phyloP scores from a whole-genome alignment of 2,329 filamentous ascomycete genomes.

The Cyanodermella asteris region DNA sequence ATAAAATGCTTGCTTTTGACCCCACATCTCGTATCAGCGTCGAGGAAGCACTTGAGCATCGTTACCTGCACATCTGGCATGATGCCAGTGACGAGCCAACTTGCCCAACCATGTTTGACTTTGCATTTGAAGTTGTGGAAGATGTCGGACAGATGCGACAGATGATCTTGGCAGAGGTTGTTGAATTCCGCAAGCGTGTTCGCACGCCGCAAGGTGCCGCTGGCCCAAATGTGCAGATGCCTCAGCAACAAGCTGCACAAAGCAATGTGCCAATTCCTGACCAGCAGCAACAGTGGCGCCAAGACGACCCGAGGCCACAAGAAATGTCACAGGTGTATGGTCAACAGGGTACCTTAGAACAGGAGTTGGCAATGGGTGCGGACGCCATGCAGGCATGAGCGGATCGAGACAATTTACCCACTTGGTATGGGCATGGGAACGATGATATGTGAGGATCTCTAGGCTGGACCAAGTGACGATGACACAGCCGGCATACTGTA shows the following conservation, averaged over 20 bases:
- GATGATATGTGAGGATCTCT: too few species aligned
- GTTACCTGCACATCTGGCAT: constrained; percentile 95
- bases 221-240: constrained; percentile 22
- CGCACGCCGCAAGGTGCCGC: too few species aligned
- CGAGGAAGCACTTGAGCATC: constrained; percentile 86
- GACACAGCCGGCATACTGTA: too few species aligned
- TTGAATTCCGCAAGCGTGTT: constrained; percentile 51
- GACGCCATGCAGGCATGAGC: constrained; percentile 21
- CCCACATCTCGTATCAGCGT: constrained; percentile 83
- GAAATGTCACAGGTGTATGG: constrained; percentile 22
- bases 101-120: constrained; percentile 89
- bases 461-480: too few species aligned
- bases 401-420: too few species aligned
- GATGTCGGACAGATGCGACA: constrained; percentile 87
- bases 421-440: too few species aligned
- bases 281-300: constrained; percentile 32
- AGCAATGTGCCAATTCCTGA: constrained; percentile 41
- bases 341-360: constrained; percentile 26
- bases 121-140: constrained; percentile 93
- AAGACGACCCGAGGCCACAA: constrained; percentile 41
- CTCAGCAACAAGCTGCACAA: constrained; percentile 22
- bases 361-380: constrained; percentile 32
- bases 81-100: constrained; percentile 87
- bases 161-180: constrained; percentile 93
- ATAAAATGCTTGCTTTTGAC: constrained; percentile 95